A percentile compares a stretch with the other conserved stretches of the same genome.
Evolutionary conservation across 208 protist genomes (phyloP).

Genomic region (Crithidia mellificae): DNA sequence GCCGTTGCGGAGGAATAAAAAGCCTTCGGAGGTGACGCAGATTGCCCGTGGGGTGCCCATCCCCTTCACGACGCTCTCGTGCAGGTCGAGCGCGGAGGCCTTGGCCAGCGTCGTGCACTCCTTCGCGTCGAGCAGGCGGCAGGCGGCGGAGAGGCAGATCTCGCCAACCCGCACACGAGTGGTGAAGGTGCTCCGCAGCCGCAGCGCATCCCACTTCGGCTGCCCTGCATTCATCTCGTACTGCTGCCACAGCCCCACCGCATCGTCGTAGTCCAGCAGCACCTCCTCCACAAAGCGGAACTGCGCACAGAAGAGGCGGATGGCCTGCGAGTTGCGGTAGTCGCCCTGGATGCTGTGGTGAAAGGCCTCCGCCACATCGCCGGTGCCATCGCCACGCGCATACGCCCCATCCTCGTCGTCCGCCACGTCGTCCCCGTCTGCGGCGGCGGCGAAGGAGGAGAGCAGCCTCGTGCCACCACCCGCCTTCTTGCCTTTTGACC

Average conservation of each 20-base stretch:
- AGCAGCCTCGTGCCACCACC: constrained; percentile 7
- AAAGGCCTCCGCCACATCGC: not conserved
- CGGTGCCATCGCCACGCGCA: constrained; percentile 13
- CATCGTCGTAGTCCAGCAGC: constrained; percentile 63
- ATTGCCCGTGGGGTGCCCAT: constrained; percentile 27
- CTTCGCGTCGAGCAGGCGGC: constrained; percentile 42
- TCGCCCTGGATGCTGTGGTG: constrained; percentile 11
- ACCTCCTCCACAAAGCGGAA: constrained; percentile 71
- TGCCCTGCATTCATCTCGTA: not conserved
- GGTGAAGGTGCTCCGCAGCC: constrained; percentile 23
- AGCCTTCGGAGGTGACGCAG: constrained; percentile 42
- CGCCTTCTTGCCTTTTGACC: constrained; percentile 3
- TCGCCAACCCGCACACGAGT: constrained; percentile 24
- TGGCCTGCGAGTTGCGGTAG: constrained; percentile 15
- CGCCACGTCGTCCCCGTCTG: not conserved
- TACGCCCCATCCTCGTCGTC: constrained; percentile 11
- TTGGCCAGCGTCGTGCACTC: constrained; percentile 29
- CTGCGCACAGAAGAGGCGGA: constrained; percentile 35
- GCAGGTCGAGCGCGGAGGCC: constrained; percentile 15
- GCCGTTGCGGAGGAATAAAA: constrained; percentile 39
- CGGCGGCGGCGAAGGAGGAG: constrained; percentile 4
- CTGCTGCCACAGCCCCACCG: constrained; percentile 28
- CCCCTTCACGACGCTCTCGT: constrained; percentile 8
- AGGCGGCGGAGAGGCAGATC: constrained; percentile 38
- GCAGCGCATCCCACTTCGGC: constrained; percentile 25